A percentile compares a stretch with the other conserved stretches of the same genome.
Evolutionary conservation across 768 basidiomycete genomes (phyloP).

Genomic region (Leccinellum rugosiceps): DNA sequence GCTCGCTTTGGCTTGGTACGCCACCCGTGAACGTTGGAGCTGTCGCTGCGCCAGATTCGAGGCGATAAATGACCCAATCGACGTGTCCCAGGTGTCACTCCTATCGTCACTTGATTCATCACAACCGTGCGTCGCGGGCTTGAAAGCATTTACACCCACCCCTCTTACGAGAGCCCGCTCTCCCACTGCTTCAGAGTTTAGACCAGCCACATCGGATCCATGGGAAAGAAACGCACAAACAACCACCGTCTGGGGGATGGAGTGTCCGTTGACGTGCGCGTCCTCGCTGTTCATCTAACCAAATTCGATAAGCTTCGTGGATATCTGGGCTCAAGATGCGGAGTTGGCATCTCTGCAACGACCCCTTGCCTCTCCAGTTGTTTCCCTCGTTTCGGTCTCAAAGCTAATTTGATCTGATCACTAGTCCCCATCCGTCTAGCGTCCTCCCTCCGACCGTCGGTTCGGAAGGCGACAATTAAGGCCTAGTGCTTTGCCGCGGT

Average conservation of each 20-base stretch:
- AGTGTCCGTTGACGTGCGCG: neutral
- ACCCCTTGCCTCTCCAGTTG: neutral
- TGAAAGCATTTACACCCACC: neutral
- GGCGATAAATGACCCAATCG: neutral
- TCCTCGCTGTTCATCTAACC: conserved; percentile 18
- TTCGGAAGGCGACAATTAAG: neutral
- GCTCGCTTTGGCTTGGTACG: neutral
- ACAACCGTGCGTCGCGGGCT: neutral
- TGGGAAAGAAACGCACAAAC: conserved; percentile 15
- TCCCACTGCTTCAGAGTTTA: conserved; percentile 17
- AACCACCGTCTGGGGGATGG: neutral
- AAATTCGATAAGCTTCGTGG: conserved; percentile 12
- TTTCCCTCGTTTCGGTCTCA: conserved; percentile 1
- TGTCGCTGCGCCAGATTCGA: neutral
- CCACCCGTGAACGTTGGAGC: neutral
- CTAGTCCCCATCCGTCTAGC: neutral
- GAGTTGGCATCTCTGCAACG: conserved; percentile 4
- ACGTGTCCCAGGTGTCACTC: neutral
- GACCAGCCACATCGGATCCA: conserved; percentile 11
- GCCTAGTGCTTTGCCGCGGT: no score
- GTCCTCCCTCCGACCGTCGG: neutral
- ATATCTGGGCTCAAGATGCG: neutral
- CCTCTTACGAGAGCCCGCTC: conserved; percentile 20
- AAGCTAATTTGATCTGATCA: neutral
- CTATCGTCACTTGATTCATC: neutral